phyloP scores from a whole-genome alignment of 345 rosid species.

The Durio zibethinus region DNA sequence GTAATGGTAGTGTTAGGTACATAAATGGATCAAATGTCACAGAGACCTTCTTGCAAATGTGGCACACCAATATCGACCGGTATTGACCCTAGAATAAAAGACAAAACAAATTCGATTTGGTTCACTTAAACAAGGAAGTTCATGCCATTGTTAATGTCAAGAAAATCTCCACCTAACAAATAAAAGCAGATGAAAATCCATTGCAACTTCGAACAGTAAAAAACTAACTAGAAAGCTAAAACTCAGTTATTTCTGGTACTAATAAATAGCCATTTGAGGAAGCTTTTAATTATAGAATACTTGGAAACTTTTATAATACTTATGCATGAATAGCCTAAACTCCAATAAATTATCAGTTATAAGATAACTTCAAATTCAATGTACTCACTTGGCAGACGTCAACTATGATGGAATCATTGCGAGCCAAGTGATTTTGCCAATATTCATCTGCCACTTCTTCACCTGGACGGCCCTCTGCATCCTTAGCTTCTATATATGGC shows the following conservation, averaged over 20 bases:
- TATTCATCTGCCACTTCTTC: constrained; percentile 69
- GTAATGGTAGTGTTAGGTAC: constrained; percentile 65
- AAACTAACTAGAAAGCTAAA: neutral
- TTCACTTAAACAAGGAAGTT: constrained; percentile 1
- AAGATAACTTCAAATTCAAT: neutral
- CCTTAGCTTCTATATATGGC: constrained; percentile 60
- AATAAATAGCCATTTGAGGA: constrained; percentile 3
- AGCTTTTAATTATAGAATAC: neutral
- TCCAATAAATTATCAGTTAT: neutral
- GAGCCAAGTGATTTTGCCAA: constrained; percentile 61
- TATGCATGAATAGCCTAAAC: neutral
- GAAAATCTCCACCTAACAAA: neutral
- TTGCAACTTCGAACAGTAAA: neutral
- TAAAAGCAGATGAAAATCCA: neutral
- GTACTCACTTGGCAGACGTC: constrained; percentile 56
- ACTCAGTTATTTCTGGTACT: neutral
- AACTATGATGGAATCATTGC: constrained; percentile 67
- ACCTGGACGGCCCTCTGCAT: constrained; percentile 45
- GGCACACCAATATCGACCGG: constrained; percentile 65
- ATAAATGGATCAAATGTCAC: constrained; percentile 78
- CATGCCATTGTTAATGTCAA: neutral
- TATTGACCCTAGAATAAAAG: constrained; percentile 58
- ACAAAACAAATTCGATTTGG: neutral
- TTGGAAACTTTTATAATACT: neutral
- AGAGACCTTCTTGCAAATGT: constrained; percentile 61